Base-by-base conservation (phyloP, 2,329 filamentous ascomycete genomes). In the Huntiella moniliformis region DNA sequence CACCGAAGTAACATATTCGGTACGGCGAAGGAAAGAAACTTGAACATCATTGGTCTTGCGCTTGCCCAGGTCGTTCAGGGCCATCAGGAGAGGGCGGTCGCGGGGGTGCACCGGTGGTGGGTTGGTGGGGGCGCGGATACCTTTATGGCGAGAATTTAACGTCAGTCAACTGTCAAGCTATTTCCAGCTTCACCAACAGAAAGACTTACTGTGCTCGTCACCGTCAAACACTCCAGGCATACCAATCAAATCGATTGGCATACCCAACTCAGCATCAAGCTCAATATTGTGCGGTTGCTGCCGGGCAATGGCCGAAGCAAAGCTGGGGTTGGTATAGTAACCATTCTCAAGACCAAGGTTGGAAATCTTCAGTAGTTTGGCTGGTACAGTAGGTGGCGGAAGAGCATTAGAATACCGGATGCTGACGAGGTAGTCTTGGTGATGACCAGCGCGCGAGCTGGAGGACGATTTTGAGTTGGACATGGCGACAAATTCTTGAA, bases 341-440 rank as follows among this genome's bases (percentile, higher is more conserved):
- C 80, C 81, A 54, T 78, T 82, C 36, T 82, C 73, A 12, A 96
- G 73, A 37, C 91, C 91, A 47, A 84, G 91, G 56, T 93, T 94
- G 8, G 91, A 88, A 51, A 98, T 94, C 53, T 96, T 85, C 55
- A 98, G 81, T 52, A 98, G 79, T 69, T 98, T 98, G 1, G 91
- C 91, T 1, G 88, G 86, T 58, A 87, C 86, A 46, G 88, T 85
- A 46, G 91, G 91, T 52, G 91, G 87, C 52, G 91, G 91, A 12
- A 98, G 77, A 54, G 85, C 80, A 74, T 98, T 98, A 57, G 85
- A 86, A 62, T 92, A 98, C 62, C 91, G 77, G 57, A 95, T 84
- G 56, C 87, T 82, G 52, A 87, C 88, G 59, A 98, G 94, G 64
- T 95, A 96, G 64, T 98, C 91, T 65, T 98, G 91, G 59, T 93